A percentile compares a stretch with the other conserved stretches of the same genome.
phyloP scores from a whole-genome alignment of 164 flowering plant species.

The Umbellularia californica region DNA sequence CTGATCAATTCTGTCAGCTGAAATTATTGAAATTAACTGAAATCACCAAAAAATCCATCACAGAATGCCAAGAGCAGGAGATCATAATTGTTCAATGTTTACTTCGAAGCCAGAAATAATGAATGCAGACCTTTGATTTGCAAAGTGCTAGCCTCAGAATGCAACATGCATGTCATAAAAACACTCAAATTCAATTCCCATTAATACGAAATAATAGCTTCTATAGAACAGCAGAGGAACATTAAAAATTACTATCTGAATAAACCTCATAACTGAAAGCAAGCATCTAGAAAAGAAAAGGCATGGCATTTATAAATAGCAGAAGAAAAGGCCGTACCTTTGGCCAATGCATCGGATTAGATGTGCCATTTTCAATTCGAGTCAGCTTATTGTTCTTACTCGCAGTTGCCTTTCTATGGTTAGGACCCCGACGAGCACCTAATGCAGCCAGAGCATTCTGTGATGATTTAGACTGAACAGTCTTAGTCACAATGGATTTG shows the following conservation, averaged over 20 bases:
- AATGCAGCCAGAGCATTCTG: conserved; percentile 11
- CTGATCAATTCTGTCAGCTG: background rate
- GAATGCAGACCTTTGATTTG: background rate
- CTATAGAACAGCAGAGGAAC: background rate
- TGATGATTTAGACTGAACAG: conserved; percentile 10
- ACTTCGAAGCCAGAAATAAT: background rate
- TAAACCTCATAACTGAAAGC: background rate
- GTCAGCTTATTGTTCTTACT: conserved; percentile 30
- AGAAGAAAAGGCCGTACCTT: conserved; percentile 4
- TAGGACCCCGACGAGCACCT: conserved; percentile 6
- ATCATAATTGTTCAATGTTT: background rate
- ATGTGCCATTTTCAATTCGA: conserved; percentile 18
- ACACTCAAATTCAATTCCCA: background rate
- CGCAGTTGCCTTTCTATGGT: conserved; percentile 3
- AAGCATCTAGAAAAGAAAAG: background rate
- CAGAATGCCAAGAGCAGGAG: background rate
- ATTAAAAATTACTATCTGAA: background rate
- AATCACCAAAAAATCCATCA: background rate
- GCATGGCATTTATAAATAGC: background rate
- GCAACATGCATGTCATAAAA: background rate
- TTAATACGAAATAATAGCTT: background rate
- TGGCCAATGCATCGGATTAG: conserved; percentile 18
- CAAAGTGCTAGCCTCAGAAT: background rate
- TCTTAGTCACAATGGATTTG: conserved; percentile 6
- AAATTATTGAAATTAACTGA: background rate